Percentiles rank a stretch among this genome's conserved stretches.
Evolutionary conservation across 495 filamentous ascomycete genomes (phyloP).

Genomic region (Podospora anserina): DNA sequence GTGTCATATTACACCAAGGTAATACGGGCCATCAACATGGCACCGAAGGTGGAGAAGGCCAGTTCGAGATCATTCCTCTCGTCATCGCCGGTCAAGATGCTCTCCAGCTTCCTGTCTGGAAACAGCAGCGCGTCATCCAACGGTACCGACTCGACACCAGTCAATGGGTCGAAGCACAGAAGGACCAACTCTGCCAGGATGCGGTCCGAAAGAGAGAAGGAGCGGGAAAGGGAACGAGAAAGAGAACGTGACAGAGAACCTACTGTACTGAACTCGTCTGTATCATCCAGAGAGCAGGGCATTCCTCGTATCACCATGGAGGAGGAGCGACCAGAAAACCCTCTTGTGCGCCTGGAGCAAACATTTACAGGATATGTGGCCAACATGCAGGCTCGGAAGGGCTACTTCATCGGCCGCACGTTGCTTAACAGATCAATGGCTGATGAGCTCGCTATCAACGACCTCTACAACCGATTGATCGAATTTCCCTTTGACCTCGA

Average conservation of each 20-base stretch:
- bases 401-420: slow-evolving; percentile 74
- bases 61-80: slow-evolving; percentile 60
- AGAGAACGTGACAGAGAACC: background rate
- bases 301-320: slow-evolving; percentile 44
- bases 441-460: slow-evolving; percentile 78
- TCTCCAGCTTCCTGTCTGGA: slow-evolving; percentile 75
- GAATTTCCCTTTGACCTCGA: slow-evolving; percentile 76
- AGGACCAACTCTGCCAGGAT: slow-evolving; percentile 21
- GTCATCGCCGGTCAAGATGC: slow-evolving; percentile 82
- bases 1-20: slow-evolving; percentile 70
- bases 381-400: slow-evolving; percentile 76
- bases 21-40: slow-evolving; percentile 65
- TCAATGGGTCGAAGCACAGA: slow-evolving; percentile 35
- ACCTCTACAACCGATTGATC: slow-evolving; percentile 84
- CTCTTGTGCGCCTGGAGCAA: slow-evolving; percentile 71
- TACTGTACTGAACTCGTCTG: slow-evolving; percentile 37
- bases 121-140: slow-evolving; percentile 33
- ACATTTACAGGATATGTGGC: slow-evolving; percentile 82
- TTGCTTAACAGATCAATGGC: slow-evolving; percentile 66
- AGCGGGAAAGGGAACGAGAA: slow-evolving; percentile 21
- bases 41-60: slow-evolving; percentile 55
- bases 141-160: slow-evolving; percentile 18
- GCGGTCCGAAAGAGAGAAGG: slow-evolving; percentile 41
- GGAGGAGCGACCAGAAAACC: slow-evolving; percentile 50
- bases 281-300: slow-evolving; percentile 48